Conservation (phyloP, 2,329 filamentous ascomycete genomes). For the Cercospora sojina region DNA sequence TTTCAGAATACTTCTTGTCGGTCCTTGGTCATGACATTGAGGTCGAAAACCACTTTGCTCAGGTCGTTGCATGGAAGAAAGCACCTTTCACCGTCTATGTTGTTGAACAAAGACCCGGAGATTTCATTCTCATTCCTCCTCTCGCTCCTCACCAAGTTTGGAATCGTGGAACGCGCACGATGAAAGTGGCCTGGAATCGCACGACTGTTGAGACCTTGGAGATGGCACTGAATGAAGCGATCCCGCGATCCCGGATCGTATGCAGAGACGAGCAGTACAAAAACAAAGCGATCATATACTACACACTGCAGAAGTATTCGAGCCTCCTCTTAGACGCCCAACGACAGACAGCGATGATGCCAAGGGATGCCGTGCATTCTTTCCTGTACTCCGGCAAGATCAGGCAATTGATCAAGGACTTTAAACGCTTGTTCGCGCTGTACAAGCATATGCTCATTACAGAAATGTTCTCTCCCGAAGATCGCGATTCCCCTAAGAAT, state of each 20-base stretch:
- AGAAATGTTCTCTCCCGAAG: constrained; percentile 71
- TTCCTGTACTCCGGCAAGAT: constrained; percentile 51
- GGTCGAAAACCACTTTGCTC: constrained; percentile 94
- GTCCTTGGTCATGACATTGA: constrained; percentile 94
- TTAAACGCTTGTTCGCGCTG: constrained; percentile 73
- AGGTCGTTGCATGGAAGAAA: constrained; percentile 91
- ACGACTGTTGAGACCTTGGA: constrained; percentile 90
- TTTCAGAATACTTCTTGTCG: constrained; percentile 91
- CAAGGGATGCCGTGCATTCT: constrained; percentile 31
- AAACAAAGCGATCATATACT: constrained; percentile 94
- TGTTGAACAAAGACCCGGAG: constrained; percentile 84
- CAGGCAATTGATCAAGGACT: constrained; percentile 76
- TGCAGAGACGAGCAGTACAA: constrained; percentile 99
- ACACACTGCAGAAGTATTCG: constrained; percentile 76
- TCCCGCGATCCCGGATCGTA: constrained; percentile 84
- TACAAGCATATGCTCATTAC: constrained; percentile 78
- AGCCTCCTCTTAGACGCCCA: constrained; percentile 58
- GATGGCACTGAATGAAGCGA: constrained; percentile 78
- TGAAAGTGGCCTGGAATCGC: constrained; percentile 98
- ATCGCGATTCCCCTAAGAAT: constrained; percentile 61
- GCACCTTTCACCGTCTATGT: constrained; percentile 91
- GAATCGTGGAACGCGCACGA: constrained; percentile 92
- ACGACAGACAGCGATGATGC: constrained; percentile 46
- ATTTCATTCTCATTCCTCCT: constrained; percentile 91
- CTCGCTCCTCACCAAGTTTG: constrained; percentile 95